Evolutionary conservation across 768 basidiomycete genomes (phyloP), one percentile per base, ranked within the genome.

Genomic region (Lactifluus pinguis): DNA sequence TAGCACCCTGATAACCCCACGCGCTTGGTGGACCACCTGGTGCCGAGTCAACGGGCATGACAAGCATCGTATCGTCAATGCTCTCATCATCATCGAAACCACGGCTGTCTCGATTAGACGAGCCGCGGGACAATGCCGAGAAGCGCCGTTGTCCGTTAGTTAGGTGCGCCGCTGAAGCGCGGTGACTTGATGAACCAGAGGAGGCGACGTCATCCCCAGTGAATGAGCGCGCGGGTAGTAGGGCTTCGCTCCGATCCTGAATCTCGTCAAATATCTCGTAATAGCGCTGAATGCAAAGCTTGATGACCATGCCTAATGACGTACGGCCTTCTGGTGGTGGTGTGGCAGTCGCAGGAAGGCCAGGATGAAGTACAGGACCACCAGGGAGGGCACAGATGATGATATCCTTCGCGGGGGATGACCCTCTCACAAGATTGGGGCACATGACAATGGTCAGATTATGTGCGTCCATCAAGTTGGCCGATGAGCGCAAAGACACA

Each of bases 261-360:
- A 86, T 72, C 66, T 92, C 91, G 69, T 92, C 90, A 66, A 93
- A 93, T 34, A 92, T 76, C 69, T 93, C 91, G 70, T 86, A 92
- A 70, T 92, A 93, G 47, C 82, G 82, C 67, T 87, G 80, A 53
- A 92, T 91, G 70, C 88, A 92, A 47, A 89, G 73, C 68, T 84
- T 84, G 71, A 92, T 76, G 45, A 92, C 75, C 62, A 77, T 75
- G 3, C 89, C 89, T 0, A 93, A 75, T 0, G 89, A 90, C 9
- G 83, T 83, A 64, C 74, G 75, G 38, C 79, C 80, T 66, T 82
- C 75, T 66, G 49, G 69, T 68, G n/a, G 70, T 57, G 50, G 67
- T 69, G n/a, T 49, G 47, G 25, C 32, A 11, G 66, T 44, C 51
- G 65, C 64, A 15, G 69, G 66, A 34, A 69, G 68, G n/a, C 69